Base-by-base conservation (phyloP, 1,284 basidiomycete genomes). In the Ceratobasidium sp. region DNA sequence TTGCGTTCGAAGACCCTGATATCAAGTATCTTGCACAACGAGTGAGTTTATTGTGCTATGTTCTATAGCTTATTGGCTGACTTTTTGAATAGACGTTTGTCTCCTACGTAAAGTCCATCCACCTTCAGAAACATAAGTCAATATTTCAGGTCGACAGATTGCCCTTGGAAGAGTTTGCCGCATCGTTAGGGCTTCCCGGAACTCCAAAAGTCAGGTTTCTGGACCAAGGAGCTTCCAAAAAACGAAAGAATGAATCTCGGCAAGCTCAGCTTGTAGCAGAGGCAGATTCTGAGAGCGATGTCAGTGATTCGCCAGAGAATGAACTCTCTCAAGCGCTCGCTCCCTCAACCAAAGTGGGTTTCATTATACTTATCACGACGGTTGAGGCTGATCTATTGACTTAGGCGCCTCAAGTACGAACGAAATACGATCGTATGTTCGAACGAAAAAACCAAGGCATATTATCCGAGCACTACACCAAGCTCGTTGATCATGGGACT, bases 361-460 rank as follows among this genome's bases (percentile, higher is more conserved):
- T 77, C n/a, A 23, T 13, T 58, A 28, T 44, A 13, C 18, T 61
- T 12, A n/a, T 23, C 13, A 51, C n/a, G n/a, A n/a, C n/a, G 12
- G 3, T 1, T 51, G 39, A n/a, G 56, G 26, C 42, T 6, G 46
- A 42, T n/a, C 56, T 18, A n/a, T 39, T 15, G n/a, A 7, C 23
- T 15, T 23, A 78, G 78, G 60, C 26, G 18, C 10, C 51, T 49
- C 46, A 53, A 18, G 93, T 97, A 0, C 90, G 95, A 77, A 99
- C 98, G 4, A 99, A 98, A 86, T 98, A 99, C 85, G 98, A 99
- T 85, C 92, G 96, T 72, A 98, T 99, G 96, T 99, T 99, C 84
- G 94, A 95, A 83, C 92, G 97, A 78, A 97, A 95, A 86, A 99
- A 99, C 85, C 97, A 98, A 85, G 94, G 92, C 81, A 94, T 99